Base-by-base conservation (phyloP, 1,139 yeast species). In the Suhomyces bribrorum region DNA sequence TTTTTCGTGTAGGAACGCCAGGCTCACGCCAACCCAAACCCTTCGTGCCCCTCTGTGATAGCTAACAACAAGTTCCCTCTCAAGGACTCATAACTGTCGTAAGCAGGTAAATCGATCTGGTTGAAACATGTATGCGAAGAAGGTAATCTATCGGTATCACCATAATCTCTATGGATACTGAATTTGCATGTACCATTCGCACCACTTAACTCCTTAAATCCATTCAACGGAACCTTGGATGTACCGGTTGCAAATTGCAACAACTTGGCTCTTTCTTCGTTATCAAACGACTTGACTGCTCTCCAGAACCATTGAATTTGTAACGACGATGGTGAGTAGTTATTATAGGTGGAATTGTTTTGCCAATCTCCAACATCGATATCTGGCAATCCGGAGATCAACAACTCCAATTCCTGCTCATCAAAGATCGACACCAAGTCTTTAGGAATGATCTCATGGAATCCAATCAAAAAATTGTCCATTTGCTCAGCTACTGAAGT, bases 231-330 rank as follows among this genome's bases (percentile, higher is more conserved):
- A 7, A 94, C 98, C 62, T 92, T 90, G 41, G 95, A 84, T 0
- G 99, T 92, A 45, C 99, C 99, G 0, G 99, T 94, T 2, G 95
- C 94, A 71, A 92, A 94, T 57, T 94, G 99, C 43, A 94, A 68
- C 47, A 94, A 66, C 56, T 90, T 89, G 14, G 98, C 99, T 38
- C 96, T 75, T 57, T 92, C 97, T 60, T 92, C 98, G 29, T 80
- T 80, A 56, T 89, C 97, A 64, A 92, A 92, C 1, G 97, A 87
- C 53, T 89, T 81, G 12, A 94, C 97, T 1, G 97, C 97, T 57
- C 97, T 75, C 99, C 99, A 94, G 66, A 92, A 94, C 89, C 97
- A 92, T 57, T 86, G 90, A 44, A 94, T 83, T 57, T 90, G 97
- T 28, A 86, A 81, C 3, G 96, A 86, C 1, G 88, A 77, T 2